Conservation (phyloP, 345 rosid species). For the Dovyalis caffra region DNA sequence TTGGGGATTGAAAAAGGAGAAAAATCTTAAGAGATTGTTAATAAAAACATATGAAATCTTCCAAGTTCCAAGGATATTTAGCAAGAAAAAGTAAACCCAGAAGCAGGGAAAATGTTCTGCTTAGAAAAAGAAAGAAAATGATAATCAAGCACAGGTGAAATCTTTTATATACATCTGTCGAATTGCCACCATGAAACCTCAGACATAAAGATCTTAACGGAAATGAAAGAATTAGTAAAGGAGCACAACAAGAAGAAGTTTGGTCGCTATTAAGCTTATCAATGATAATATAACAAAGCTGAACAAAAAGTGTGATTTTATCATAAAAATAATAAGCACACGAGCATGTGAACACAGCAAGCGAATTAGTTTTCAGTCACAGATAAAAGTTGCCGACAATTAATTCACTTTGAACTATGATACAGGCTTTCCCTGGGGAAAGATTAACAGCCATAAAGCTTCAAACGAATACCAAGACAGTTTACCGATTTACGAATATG, state of each 20-base stretch:
- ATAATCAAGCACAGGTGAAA: not conserved
- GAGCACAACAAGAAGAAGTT: not conserved
- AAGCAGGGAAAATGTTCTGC: not conserved
- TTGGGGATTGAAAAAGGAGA: conserved; percentile 3
- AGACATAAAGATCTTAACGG: not conserved
- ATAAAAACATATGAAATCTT: not conserved
- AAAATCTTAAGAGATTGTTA: conserved; percentile 1
- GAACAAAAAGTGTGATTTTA: not conserved
- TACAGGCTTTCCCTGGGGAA: too few relatives aligned
- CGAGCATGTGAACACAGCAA: too few relatives aligned
- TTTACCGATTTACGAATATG: too few relatives aligned
- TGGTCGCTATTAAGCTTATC: not conserved
- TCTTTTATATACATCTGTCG: not conserved
- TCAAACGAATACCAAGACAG: too few relatives aligned
- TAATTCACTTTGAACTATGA: too few relatives aligned
- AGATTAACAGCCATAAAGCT: too few relatives aligned
- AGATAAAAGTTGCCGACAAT: too few relatives aligned
- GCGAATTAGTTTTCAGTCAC: too few relatives aligned
- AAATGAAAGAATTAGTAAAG: not conserved
- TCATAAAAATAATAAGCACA: too few relatives aligned
- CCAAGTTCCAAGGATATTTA: not conserved
- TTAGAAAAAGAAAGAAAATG: not conserved
- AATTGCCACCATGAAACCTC: not conserved
- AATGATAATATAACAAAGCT: not conserved
- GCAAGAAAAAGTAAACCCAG: not conserved